Evolutionary conservation across 2,329 filamentous ascomycete species (phyloP).

Genomic region (Colletotrichum cordylinicola): DNA sequence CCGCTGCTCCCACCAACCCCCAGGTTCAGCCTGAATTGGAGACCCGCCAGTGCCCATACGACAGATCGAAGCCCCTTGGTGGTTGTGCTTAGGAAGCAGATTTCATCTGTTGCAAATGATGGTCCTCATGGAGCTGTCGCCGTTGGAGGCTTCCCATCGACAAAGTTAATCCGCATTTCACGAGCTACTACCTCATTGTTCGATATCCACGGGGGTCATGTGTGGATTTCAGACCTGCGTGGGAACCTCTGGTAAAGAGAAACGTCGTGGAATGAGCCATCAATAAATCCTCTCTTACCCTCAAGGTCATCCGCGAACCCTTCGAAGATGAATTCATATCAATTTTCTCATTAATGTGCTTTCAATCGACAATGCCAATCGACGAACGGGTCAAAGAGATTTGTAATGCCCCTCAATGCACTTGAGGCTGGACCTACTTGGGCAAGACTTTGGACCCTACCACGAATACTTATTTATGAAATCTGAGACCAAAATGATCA

Average conservation of each 20-base stretch:
- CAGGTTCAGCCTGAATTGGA: neutral
- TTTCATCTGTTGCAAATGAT: neutral
- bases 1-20: neutral
- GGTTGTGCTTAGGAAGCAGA: neutral
- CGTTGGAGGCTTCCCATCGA: neutral
- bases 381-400: neutral
- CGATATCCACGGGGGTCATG: too few relatives aligned
- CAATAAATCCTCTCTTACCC: too few relatives aligned
- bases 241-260: neutral
- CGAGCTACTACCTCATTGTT: accelerated
- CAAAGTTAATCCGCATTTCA: neutral
- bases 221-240: neutral
- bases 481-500: neutral
- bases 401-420: too few relatives aligned
- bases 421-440: neutral
- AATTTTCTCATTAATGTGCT: neutral
- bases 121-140: neutral
- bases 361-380: neutral
- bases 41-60: neutral
- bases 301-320: neutral
- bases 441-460: neutral
- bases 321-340: neutral
- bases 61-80: neutral
- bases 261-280: neutral
- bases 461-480: too few relatives aligned